These are phyloP conservation scores for Phytophthora kernoviae DNA, from an alignment of 352 stramenopile species.

Conservation along the genomic window DNA sequence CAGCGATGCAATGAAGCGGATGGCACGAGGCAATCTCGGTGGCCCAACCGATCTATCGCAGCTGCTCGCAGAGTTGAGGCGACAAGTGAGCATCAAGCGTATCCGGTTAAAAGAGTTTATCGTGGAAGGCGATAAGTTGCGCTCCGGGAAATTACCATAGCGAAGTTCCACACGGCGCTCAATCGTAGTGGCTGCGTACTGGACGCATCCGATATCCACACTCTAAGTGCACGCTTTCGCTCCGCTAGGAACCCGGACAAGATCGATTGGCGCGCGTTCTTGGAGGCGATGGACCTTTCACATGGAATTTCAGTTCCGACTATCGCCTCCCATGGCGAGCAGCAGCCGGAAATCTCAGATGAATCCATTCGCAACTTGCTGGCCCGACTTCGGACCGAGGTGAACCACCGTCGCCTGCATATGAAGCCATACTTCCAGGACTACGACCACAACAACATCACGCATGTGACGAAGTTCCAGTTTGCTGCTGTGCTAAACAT, in stretches of 20 bases:
- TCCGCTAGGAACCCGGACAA: slow-evolving; percentile 69
- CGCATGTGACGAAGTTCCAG: slow-evolving; percentile 80
- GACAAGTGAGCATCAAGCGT: slow-evolving; percentile 64
- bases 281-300: slow-evolving; percentile 60
- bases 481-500: slow-evolving; percentile 85
- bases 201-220: slow-evolving; percentile 64
- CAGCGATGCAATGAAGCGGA: slow-evolving; percentile 37
- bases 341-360: slow-evolving; percentile 7
- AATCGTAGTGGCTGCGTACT: slow-evolving; percentile 80
- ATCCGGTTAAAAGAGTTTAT: slow-evolving; percentile 88
- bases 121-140: slow-evolving; percentile 78
- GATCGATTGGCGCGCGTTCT: slow-evolving; percentile 80
- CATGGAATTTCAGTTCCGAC: slow-evolving; percentile 14
- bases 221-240: slow-evolving; percentile 65
- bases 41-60: slow-evolving; percentile 37
- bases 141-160: slow-evolving; percentile 81
- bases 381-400: slow-evolving; percentile 51
- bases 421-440: slow-evolving; percentile 91
- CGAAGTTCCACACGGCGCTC: slow-evolving; percentile 87
- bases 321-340: not conserved
- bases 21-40: slow-evolving; percentile 30
- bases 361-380: slow-evolving; percentile 46
- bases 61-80: slow-evolving; percentile 64
- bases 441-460: slow-evolving; percentile 81
- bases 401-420: slow-evolving; percentile 70